Evolutionary conservation across 2,329 filamentous ascomycete genomes (phyloP), one percentile per base, ranked within the genome.

Genomic region (Byssochlamys sp.): DNA sequence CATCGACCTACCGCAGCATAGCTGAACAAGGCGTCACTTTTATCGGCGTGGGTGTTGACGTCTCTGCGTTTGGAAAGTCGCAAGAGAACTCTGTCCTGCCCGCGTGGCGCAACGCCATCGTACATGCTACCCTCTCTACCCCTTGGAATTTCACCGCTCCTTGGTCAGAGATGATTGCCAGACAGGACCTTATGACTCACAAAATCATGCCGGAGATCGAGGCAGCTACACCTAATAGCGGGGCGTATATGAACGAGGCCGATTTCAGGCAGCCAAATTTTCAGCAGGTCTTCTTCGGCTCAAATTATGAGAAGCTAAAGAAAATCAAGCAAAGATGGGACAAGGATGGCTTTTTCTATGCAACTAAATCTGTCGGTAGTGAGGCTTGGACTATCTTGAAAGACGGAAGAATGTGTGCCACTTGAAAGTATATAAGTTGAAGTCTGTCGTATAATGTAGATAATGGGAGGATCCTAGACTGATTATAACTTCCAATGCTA

Each of bases 251-350:
- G 58, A 78, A 77, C 55, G 76, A 51, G 60, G 73, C 65, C 9
- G 68, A 76, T 56, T 73, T 72, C 62, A 68, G 68, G 39, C 72
- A 78, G 63, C 70, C 69, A 1, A 65, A 75, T 59, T 77, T 69
- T 63, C 66, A 76, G 63, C 54, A 69, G 29, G 68, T 69, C 1
- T 78, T 77, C 61, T 78, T 74, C 60, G 75, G 77, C 4, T 58
- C 55, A 3, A 78, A 76, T 59, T 78, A 77, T 54, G 60, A 59
- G 1, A 65, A 59, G 1, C 64, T 77, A 26, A 61, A 68, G 3
- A 7, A 59, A 6, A 65, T 78, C 28, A 78, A 78, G 69, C 60
- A 65, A 9, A 71, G 73, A 56, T 77, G 73, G 61, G 76, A 78
- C 59, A 75, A 75, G 4, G 49, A 68, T 0, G 66, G 68, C 48